Base-by-base conservation (phyloP, 441 rosid genomes). In the Adansonia madagascariensis region DNA sequence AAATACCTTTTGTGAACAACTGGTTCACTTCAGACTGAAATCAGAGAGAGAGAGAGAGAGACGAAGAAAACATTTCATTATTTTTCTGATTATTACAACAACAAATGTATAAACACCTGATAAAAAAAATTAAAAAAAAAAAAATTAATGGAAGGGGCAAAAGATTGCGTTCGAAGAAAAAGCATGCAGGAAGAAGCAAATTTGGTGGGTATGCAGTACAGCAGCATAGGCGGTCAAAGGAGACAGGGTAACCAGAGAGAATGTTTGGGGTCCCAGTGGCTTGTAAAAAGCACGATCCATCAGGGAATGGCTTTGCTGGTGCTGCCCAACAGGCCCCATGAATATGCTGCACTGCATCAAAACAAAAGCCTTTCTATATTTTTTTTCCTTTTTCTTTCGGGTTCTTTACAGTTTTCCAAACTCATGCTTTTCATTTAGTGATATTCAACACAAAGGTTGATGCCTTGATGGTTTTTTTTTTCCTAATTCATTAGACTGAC, bases 181-280 rank as follows among this genome's bases (percentile, higher is more conserved):
- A 65, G 81, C 27, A 0, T 24, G 27, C 27, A 24, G 0, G 5
- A 70, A 43, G 74, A 17, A 44, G 55, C 35, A 20, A 47, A 24
- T 27, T 61, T 15, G 74, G 20, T n/a, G 27, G 75, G 2, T 12
- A 12, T 62, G 67, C 9, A 62, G 9, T 11, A 24, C 27, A 24
- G n/a, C 66, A 12, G 6, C 1, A 52, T 8, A 9, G 9, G 39
- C 18, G 59, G 83, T 82, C 87, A 82, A 82, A 77, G 85, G 86
- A 81, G 90, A 83, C 89, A 88, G 43, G 77, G 71, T 44, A 22
- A 27, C 27, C 24, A 73, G 82, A 84, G 83, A 76, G 78, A 85
- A 79, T 84, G 90, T 86, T 81, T 75, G 67, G 78, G 89, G 86
- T 80, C 89, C 87, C 82, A 66, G 43, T 22, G 74, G 22, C 56